These are phyloP conservation scores for Spergularia marina DNA, from an alignment of 148 eudicot genomes.

Conservation along the genomic window DNA sequence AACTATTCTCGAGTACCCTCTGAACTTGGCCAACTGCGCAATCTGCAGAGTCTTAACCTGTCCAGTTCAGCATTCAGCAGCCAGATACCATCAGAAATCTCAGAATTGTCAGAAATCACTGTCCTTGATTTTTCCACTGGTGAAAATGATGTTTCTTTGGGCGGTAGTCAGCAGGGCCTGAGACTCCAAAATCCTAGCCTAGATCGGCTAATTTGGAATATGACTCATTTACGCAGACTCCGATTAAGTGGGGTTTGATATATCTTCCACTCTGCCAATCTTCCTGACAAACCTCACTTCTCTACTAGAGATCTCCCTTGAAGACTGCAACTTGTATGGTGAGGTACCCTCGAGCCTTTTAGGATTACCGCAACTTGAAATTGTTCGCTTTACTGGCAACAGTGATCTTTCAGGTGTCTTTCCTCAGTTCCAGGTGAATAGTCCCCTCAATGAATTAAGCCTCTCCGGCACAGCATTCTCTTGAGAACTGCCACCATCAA, in stretches of 20 bases:
- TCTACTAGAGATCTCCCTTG: background rate
- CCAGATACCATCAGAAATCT: slow-evolving; percentile 32
- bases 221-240: slow-evolving; percentile 22
- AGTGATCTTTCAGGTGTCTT: slow-evolving; percentile 17
- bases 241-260: slow-evolving; percentile 1
- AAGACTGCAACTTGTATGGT: slow-evolving; percentile 13
- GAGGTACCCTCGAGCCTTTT: slow-evolving; percentile 16
- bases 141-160: background rate
- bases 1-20: slow-evolving; percentile 13
- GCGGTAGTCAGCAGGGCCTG: background rate
- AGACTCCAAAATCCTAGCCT: slow-evolving; percentile 17
- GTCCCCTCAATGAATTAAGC: background rate
- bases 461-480: slow-evolving; percentile 16
- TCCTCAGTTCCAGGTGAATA: slow-evolving; percentile 25
- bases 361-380: slow-evolving; percentile 24
- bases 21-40: slow-evolving; percentile 8
- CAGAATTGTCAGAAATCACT: slow-evolving; percentile 16
- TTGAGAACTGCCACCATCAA: slow-evolving; percentile 26
- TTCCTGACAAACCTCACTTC: slow-evolving; percentile 19
- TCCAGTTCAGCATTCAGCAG: slow-evolving; percentile 29
- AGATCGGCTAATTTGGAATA: slow-evolving; percentile 13
- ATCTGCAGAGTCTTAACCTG: slow-evolving; percentile 27
- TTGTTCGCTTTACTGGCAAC: slow-evolving; percentile 12
- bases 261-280: slow-evolving; percentile 27
- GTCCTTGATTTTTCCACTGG: slow-evolving; percentile 24